Conservation (phyloP, 78 protist genomes). For the Anaeramoeba flamelloides region DNA sequence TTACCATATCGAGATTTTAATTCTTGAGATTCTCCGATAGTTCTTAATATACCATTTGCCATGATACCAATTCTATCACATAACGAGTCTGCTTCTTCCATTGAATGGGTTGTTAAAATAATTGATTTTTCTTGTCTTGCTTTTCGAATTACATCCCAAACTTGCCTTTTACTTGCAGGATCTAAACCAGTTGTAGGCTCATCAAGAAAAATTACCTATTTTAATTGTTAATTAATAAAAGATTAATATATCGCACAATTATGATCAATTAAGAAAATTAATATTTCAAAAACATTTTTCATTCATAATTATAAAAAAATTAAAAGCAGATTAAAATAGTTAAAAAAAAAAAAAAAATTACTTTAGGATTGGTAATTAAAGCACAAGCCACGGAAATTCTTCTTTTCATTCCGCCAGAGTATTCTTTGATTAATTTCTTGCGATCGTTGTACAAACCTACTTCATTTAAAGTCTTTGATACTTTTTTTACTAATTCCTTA, state of each 20-base stretch:
- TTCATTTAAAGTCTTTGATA: background rate
- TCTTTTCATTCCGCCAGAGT: background rate
- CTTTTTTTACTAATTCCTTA: background rate
- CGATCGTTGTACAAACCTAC: no score
- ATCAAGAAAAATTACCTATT: no score
- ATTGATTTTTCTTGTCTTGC: background rate
- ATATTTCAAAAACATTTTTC: no score
- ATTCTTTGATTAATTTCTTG: background rate
- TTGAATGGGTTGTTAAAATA: background rate
- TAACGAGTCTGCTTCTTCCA: background rate
- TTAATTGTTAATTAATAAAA: no score
- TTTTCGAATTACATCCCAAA: background rate
- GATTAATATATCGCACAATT: no score
- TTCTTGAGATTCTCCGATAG: no score
- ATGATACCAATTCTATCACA: background rate
- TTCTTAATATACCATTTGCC: background rate
- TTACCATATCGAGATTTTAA: no score
- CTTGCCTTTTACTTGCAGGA: background rate
- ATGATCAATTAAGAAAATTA: no score
- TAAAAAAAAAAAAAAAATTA: background rate
- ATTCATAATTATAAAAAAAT: no score
- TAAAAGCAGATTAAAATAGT: no score
- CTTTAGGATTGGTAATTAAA: background rate
- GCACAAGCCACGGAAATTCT: background rate
- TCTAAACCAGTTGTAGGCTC: background rate